Percentiles rank a stretch among this genome's conserved stretches.
phyloP scores from a whole-genome alignment of 139 green algal genomes.

The Auxenochlorella pyrenoidosa region DNA sequence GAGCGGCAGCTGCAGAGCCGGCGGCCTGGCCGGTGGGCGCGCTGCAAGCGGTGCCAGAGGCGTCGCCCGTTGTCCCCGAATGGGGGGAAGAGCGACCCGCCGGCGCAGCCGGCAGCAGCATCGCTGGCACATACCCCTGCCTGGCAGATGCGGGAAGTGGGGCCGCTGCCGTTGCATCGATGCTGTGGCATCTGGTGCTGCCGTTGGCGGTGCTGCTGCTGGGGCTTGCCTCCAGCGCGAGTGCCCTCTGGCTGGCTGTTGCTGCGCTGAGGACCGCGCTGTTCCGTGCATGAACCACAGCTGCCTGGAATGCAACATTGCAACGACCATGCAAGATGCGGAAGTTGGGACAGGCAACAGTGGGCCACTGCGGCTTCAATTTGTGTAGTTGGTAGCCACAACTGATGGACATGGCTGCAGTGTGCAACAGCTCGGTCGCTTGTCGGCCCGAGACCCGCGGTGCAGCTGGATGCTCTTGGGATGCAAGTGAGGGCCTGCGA shows the following conservation, averaged over 20 bases:
- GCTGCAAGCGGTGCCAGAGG: not conserved
- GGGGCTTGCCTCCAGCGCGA: constrained; percentile 30
- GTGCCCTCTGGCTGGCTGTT: constrained; percentile 33
- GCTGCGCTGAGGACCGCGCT: not conserved
- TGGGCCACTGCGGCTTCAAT: too few species aligned
- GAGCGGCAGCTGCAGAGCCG: not conserved
- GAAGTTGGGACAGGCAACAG: too few species aligned
- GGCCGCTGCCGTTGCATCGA: not conserved
- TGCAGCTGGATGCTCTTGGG: too few species aligned
- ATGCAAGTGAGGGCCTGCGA: too few species aligned
- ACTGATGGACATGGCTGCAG: too few species aligned
- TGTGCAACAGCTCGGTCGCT: too few species aligned
- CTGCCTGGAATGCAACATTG: too few species aligned
- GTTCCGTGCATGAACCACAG: too few species aligned
- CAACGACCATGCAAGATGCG: too few species aligned
- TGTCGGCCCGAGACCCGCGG: too few species aligned
- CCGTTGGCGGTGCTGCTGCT: constrained; percentile 40
- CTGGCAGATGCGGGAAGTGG: not conserved
- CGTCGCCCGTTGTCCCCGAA: not conserved
- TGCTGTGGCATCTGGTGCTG: constrained; percentile 40
- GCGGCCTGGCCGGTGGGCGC: not conserved
- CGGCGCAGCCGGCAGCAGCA: not conserved
- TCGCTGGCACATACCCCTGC: not conserved
- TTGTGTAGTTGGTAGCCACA: too few species aligned
- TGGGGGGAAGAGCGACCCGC: not conserved